Base-by-base conservation (phyloP, 164 flowering plant species). In the Vitis amurensis region DNA sequence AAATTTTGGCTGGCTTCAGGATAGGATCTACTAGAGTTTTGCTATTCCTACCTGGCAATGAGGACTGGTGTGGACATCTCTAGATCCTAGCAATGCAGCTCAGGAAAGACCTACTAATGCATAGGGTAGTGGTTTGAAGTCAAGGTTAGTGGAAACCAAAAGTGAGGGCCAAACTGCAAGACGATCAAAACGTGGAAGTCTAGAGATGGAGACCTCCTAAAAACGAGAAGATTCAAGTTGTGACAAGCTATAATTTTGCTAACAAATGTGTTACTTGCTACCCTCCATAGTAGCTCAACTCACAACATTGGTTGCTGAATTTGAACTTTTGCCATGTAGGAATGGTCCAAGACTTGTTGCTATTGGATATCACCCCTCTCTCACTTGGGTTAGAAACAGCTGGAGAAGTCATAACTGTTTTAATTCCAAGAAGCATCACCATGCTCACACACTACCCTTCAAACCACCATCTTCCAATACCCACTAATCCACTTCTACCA, bases 11-110 rank as follows among this genome's bases (percentile, higher is more conserved):
- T 17, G 78, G 80, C 66, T 77, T 88, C 2, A 82, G 75, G 80
- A 50, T 77, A 15, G 88, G 83, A 29, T 60, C 83, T 10, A 55
- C 79, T 10, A 76, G 77, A 71, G 83, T 74, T 50, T 78, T 70
- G 70, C 78, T 8, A 84, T 93, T 73, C 87, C 89, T 3, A 76
- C 82, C 0, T 72, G 86, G 68, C 87, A 82, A 62, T 75, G 78
- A 81, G 83, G 76, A 55, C 81, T 82, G 19, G 71, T 71, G 1
- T 74, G 83, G 78, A 79, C 86, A 58, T 75, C 83, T 8, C 70
- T 86, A 64, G 93, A 91, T 55, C 70, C 69, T 9, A 62, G 67
- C 51, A 74, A 61, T 53, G 58, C 50, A 0, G 57, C 63, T 60
- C 80, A 73, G 53, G 93, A 85, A 23, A 85, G 84, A 71, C 81